Evolutionary conservation across 192 early-diverging fungal species (phyloP).

Genomic region (Fimicolochytrium jonesii): DNA sequence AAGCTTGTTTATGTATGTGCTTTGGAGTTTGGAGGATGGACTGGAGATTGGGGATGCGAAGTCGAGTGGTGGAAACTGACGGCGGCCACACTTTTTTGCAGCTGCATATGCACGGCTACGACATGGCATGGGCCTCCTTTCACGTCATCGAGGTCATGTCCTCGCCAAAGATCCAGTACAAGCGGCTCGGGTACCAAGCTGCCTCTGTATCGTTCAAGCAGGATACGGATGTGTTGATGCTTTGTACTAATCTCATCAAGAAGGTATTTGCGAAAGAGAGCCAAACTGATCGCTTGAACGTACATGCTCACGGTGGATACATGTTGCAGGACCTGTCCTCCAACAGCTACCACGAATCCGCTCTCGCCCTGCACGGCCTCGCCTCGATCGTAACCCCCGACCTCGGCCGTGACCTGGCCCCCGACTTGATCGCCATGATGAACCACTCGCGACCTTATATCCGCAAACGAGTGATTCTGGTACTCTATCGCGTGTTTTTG

Average conservation of each 20-base stretch:
- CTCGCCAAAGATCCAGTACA: slow-evolving; percentile 76
- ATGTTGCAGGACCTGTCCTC: slow-evolving; percentile 76
- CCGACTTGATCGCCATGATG: slow-evolving; percentile 81
- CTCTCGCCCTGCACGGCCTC: slow-evolving; percentile 86
- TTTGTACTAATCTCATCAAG: slow-evolving; percentile 93
- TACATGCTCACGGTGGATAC: too few species aligned
- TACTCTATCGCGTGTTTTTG: slow-evolving; percentile 83
- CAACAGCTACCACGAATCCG: slow-evolving; percentile 74
- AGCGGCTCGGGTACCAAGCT: slow-evolving; percentile 88
- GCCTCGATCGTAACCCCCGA: slow-evolving; percentile 90
- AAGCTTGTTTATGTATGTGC: slow-evolving; percentile 76
- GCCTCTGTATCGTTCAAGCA: slow-evolving; percentile 85
- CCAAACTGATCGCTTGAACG: background rate
- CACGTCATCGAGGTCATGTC: slow-evolving; percentile 97
- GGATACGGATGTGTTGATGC: slow-evolving; percentile 94
- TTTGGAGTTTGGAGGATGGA: too few species aligned
- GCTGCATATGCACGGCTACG: slow-evolving; percentile 96
- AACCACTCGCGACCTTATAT: slow-evolving; percentile 92
- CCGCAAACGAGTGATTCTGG: slow-evolving; percentile 84
- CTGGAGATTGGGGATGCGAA: too few species aligned
- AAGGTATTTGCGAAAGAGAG: slow-evolving; percentile 56
- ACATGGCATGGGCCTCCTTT: slow-evolving; percentile 95
- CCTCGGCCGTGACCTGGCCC: slow-evolving; percentile 80
- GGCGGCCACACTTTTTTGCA: too few species aligned
- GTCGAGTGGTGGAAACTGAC: too few species aligned